These are phyloP conservation scores for Spatholobus suberectus DNA, from an alignment of 306 rosid species.

Conservation along the genomic window DNA sequence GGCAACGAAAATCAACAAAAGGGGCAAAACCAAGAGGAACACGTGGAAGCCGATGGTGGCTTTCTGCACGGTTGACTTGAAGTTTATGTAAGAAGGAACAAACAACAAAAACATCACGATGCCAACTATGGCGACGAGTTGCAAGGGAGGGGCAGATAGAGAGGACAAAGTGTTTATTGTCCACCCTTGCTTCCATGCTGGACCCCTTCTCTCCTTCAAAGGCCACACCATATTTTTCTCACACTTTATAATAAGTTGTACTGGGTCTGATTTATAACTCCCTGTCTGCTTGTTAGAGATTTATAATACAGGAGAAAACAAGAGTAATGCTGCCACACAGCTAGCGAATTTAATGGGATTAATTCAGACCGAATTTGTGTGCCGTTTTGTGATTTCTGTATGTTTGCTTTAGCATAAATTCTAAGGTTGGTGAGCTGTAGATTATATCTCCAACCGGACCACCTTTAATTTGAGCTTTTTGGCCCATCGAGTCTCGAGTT, in stretches of 20 bases:
- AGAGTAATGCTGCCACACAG: no score
- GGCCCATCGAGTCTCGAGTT: background rate
- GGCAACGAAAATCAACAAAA: slow-evolving; percentile 56
- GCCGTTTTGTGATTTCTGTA: background rate
- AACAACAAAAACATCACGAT: slow-evolving; percentile 55
- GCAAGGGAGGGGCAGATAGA: slow-evolving; percentile 61
- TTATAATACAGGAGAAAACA: no score
- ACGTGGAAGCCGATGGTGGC: slow-evolving; percentile 47
- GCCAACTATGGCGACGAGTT: slow-evolving; percentile 54
- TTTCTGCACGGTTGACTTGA: slow-evolving; percentile 57
- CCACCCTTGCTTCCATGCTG: slow-evolving; percentile 67
- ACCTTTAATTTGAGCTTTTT: slow-evolving; percentile 15
- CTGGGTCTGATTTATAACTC: no score
- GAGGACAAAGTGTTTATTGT: slow-evolving; percentile 55
- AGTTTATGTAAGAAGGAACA: slow-evolving; percentile 60
- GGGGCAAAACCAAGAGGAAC: slow-evolving; percentile 56
- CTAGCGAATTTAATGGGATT: background rate
- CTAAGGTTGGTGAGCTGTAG: background rate
- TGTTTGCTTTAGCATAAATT: slow-evolving; percentile 40
- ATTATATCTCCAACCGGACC: slow-evolving; percentile 26
- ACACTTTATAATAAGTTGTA: background rate
- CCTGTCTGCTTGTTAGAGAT: background rate
- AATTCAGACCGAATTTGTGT: background rate
- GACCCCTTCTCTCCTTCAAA: slow-evolving; percentile 59
- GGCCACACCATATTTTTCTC: slow-evolving; percentile 63